Conservation (phyloP, 2,329 filamentous ascomycete species). For the Metarhizium guizhouense region DNA sequence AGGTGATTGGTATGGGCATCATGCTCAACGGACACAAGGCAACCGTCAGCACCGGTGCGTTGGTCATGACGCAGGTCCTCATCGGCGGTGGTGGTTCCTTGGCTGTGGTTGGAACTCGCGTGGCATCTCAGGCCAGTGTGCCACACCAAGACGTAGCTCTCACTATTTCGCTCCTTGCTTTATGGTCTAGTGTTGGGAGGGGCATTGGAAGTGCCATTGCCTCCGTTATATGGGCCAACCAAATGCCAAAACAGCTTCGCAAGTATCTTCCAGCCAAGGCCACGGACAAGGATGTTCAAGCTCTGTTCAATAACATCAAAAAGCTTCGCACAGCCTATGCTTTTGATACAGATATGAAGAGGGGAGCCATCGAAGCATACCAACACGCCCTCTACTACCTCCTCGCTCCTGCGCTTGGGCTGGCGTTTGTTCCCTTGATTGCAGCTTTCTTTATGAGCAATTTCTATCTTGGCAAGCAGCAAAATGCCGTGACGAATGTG, state of each 20-base stretch:
- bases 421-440: background rate
- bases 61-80: constrained; percentile 25
- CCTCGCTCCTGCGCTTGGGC: background rate
- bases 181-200: constrained; percentile 27
- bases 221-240: constrained; percentile 26
- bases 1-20: constrained; percentile 27
- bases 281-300: constrained; percentile 13
- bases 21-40: constrained; percentile 18
- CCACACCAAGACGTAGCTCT: constrained; percentile 27
- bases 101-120: constrained; percentile 25
- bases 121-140: constrained; percentile 29
- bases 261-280: constrained; percentile 14
- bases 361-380: background rate
- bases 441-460: background rate
- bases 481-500: background rate
- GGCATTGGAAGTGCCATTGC: constrained; percentile 27
- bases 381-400: background rate
- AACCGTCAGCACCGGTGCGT: constrained; percentile 22
- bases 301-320: constrained; percentile 24
- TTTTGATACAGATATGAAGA: background rate
- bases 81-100: constrained; percentile 26
- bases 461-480: background rate
- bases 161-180: constrained; percentile 23
- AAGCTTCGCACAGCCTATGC: background rate
- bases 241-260: constrained; percentile 17